Evolutionary conservation across 2,329 filamentous ascomycete genomes (phyloP).

Genomic region (Claviceps capensis): DNA sequence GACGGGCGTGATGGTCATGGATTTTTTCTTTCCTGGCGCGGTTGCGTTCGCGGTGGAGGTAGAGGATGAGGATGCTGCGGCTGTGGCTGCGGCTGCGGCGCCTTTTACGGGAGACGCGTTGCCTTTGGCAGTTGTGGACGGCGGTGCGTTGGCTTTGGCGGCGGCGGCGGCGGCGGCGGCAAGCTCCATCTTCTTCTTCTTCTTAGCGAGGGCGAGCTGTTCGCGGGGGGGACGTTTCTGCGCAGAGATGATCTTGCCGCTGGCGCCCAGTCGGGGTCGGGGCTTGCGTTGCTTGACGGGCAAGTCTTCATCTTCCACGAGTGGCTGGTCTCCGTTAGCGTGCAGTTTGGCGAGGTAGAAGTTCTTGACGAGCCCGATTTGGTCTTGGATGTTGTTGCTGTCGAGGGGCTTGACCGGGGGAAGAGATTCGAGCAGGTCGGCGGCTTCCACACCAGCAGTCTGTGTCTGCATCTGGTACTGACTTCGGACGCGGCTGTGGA

Average conservation of each 20-base stretch:
- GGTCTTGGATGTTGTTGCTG: conserved; percentile 57
- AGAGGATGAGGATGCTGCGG: conserved; percentile 18
- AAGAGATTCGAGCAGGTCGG: conserved; percentile 53
- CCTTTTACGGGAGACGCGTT: background rate
- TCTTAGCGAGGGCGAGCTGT: conserved; percentile 72
- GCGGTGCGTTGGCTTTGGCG: conserved; percentile 24
- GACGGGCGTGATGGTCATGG: conserved; percentile 22
- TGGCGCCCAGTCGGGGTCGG: conserved; percentile 50
- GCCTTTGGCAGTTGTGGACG: background rate
- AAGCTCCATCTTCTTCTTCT: conserved; percentile 64
- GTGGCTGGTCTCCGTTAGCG: conserved; percentile 63
- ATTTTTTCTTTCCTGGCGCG: conserved; percentile 40
- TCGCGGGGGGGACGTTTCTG: conserved; percentile 73
- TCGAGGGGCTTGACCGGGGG: conserved; percentile 65
- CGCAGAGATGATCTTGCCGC: conserved; percentile 75
- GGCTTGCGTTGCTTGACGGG: conserved; percentile 79
- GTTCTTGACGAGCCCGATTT: conserved; percentile 79
- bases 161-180: conserved; percentile 39
- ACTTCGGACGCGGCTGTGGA: conserved; percentile 80
- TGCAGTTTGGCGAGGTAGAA: conserved; percentile 87
- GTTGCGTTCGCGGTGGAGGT: conserved; percentile 21
- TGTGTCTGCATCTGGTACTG: conserved; percentile 66
- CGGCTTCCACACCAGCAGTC: conserved; percentile 43
- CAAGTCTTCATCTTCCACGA: conserved; percentile 89
- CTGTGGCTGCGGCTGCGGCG: conserved; percentile 12